Evolutionary conservation across 345 rosid species (phyloP).

Genomic region (Ceriops zippeliana): DNA sequence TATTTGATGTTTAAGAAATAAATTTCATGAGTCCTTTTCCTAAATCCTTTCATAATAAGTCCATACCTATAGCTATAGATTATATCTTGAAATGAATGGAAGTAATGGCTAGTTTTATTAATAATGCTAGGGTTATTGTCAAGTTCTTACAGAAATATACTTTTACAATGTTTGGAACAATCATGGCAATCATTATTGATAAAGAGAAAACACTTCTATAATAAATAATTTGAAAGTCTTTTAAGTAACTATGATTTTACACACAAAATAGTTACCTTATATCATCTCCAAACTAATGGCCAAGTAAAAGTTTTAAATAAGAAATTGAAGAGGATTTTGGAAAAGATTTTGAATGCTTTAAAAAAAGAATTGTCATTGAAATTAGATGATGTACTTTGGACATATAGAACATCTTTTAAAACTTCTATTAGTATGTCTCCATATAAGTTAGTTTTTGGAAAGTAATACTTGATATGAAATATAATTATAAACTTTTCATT

Average conservation of each 20-base stretch:
- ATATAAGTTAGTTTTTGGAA: too few relatives aligned
- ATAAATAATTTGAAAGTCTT: neutral
- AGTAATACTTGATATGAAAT: too few relatives aligned
- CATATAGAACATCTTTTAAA: too few relatives aligned
- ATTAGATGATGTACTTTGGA: too few relatives aligned
- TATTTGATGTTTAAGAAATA: conserved; percentile 1
- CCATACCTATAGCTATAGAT: neutral
- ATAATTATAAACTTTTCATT: too few relatives aligned
- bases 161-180: neutral
- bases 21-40: neutral
- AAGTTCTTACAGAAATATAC: neutral
- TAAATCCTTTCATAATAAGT: too few relatives aligned
- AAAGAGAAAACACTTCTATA: neutral
- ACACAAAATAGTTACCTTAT: neutral
- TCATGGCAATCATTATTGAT: neutral
- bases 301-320: neutral
- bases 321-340: neutral
- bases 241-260: neutral
- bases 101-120: neutral
- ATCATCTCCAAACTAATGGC: neutral
- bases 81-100: neutral
- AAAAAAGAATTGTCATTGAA: neutral
- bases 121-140: neutral
- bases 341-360: neutral
- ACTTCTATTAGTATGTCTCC: too few relatives aligned